Conservation (phyloP, 2,329 filamentous ascomycete species). For the Epicoccum nigrum region DNA sequence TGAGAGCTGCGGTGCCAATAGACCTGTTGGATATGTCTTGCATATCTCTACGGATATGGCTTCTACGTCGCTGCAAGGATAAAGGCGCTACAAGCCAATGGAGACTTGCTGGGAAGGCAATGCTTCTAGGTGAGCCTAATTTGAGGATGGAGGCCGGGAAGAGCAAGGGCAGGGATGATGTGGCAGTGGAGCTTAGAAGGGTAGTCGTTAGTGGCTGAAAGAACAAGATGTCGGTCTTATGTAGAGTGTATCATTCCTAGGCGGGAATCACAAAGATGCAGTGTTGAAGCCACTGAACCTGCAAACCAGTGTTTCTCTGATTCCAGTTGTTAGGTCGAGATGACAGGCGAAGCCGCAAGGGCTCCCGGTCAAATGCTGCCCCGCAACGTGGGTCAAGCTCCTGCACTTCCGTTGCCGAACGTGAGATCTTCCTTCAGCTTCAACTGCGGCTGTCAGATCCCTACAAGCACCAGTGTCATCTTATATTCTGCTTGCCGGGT, state of each 20-base stretch:
- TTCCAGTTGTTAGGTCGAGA: not conserved
- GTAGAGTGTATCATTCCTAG: too few relatives aligned
- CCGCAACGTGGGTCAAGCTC: conserved; percentile 8
- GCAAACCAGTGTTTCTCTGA: too few relatives aligned
- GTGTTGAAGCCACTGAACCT: too few relatives aligned
- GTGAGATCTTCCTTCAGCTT: not conserved
- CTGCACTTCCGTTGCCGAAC: conserved; percentile 3
- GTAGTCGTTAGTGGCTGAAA: conserved; percentile 6
- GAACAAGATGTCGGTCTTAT: too few relatives aligned
- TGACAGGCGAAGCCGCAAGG: not conserved
- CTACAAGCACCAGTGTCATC: not conserved
- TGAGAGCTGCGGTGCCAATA: conserved; percentile 16
- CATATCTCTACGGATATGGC: conserved; percentile 18
- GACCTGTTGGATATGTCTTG: conserved; percentile 17
- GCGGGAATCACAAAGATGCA: too few relatives aligned
- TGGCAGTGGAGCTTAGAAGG: conserved; percentile 1
- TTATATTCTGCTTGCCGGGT: too few relatives aligned
- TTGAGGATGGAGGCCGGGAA: conserved; percentile 8
- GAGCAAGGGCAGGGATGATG: too few relatives aligned
- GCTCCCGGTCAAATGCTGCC: conserved; percentile 10
- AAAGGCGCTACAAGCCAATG: conserved; percentile 4
- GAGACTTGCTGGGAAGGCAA: conserved; percentile 21
- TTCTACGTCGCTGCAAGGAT: conserved; percentile 11
- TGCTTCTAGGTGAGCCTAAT: conserved; percentile 24
- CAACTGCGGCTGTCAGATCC: not conserved